These are phyloP conservation scores for Mucuna pruriens DNA, from an alignment of 306 rosid species.

Conservation along the genomic window DNA sequence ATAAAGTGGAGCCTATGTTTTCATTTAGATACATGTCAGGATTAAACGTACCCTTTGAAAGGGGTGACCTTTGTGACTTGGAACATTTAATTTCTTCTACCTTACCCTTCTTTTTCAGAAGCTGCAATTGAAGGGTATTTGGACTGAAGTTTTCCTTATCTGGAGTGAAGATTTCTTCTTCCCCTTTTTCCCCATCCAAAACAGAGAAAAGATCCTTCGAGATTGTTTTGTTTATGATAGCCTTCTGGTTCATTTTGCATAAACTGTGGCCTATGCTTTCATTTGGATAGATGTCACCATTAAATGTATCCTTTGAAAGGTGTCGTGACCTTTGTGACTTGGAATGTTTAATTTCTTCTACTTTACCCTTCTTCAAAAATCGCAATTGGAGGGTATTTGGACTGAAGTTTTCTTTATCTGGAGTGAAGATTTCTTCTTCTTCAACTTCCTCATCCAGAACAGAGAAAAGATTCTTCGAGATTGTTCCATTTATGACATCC, in stretches of 20 bases:
- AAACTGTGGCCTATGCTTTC: conserved; percentile 36
- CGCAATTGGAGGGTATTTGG: conserved; percentile 57
- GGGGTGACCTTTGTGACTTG: conserved; percentile 31
- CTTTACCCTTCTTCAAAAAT: conserved; percentile 49
- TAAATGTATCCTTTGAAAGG: conserved; percentile 32
- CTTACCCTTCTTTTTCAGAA: conserved; percentile 50
- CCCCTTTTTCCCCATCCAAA: conserved; percentile 47
- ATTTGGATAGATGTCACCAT: conserved; percentile 32
- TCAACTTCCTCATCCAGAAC: conserved; percentile 42
- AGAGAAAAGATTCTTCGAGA: conserved; percentile 34
- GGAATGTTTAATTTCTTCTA: conserved; percentile 44
- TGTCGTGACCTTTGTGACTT: conserved; percentile 31
- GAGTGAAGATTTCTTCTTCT: conserved; percentile 65
- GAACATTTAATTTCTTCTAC: conserved; percentile 46
- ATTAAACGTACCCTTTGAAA: conserved; percentile 33
- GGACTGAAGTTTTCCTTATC: conserved; percentile 78
- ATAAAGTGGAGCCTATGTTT: conserved; percentile 28
- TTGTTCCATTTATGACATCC: conserved; percentile 11
- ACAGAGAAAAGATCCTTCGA: conserved; percentile 37
- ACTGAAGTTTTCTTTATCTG: conserved; percentile 73
- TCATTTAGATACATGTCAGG: conserved; percentile 36
- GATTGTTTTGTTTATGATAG: conserved; percentile 2
- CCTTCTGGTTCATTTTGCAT: conserved; percentile 50
- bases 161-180: conserved; percentile 62
- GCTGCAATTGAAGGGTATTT: conserved; percentile 50